Base-by-base conservation (phyloP, 108 stramenopile species). In the Cyclotella choctawhatcheeana region DNA sequence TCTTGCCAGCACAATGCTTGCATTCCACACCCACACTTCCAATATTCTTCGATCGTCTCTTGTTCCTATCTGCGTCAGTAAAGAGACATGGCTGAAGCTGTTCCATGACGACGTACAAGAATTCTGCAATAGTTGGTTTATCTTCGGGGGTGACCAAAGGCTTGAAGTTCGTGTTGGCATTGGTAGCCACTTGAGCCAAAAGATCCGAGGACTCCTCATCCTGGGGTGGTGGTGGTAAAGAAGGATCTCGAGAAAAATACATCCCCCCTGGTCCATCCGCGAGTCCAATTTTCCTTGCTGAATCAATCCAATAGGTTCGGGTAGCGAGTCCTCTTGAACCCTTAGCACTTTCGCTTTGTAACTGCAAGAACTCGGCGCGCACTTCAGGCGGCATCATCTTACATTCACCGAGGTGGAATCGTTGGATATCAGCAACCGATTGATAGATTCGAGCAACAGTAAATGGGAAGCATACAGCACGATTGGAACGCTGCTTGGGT, bases 11-110 rank as follows among this genome's bases (percentile, higher is more conserved):
- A 54, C 94, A 95, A 50, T 95, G 94, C 76, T 91, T 93, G 82
- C 94, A 95, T 67, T 95, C 94, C 16, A 95, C 94, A 12, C 94
- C 94, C 58, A 93, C 89, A 60, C 89, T 88, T 3, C 94, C 94
- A 16, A 95, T 84, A 68, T 95, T 88, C 60, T 93, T 93, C 12
- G 92, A 72, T 4, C 94, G 86, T 17, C 94, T 72, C 73, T 95
- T 95, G 83, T 95, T 95, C 2, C 94, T 81, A 64, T 95, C 94
- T 33, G 94, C 94, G 61, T 95, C 94, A 10, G 94, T 93, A 76
- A 95, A 95, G 0, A 89, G 90, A 67, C 92, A 93, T 5, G 92
- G 88, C 59, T 90, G 92, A 2, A 95, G 69, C 67, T 95, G 94
- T 32, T 91, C 89, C 94, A 95, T 95, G 16, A 95, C 94, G 35